Conservation (phyloP, 1,284 basidiomycete species). For the Cryptococcus sp. region DNA sequence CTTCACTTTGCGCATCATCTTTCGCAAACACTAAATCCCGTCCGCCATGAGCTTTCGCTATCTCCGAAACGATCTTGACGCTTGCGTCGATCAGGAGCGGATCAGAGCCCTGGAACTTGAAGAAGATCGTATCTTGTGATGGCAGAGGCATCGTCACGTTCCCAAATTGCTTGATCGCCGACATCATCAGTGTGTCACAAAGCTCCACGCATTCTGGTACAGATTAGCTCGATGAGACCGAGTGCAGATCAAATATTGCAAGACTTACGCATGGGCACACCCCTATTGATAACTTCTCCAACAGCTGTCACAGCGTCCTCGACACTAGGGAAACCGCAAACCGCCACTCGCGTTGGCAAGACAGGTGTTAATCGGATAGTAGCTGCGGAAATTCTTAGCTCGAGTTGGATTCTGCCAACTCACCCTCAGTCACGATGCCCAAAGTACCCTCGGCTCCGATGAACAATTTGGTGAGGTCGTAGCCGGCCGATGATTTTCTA, state of each 20-base stretch:
- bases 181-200: constrained; percentile 68
- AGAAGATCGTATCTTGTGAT: constrained; percentile 72
- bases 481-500: constrained; percentile 85
- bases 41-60: constrained; percentile 67
- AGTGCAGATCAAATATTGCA: not conserved
- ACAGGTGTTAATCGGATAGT: constrained; percentile 76
- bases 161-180: constrained; percentile 65
- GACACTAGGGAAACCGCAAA: constrained; percentile 55
- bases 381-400: constrained; percentile 51
- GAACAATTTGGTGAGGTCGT: constrained; percentile 85
- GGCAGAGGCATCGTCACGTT: constrained; percentile 60
- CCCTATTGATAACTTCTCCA: constrained; percentile 59
- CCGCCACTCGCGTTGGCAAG: constrained; percentile 63
- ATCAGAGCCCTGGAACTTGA: constrained; percentile 73
- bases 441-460: constrained; percentile 91
- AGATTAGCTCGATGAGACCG: too few relatives aligned
- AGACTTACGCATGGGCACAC: constrained; percentile 54
- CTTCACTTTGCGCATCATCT: constrained; percentile 65
- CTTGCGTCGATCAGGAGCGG: constrained; percentile 19
- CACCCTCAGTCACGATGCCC: constrained; percentile 86
- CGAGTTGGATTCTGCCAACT: not conserved
- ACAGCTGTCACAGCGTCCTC: constrained; percentile 64
- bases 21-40: constrained; percentile 67
- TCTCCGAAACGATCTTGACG: constrained; percentile 25
- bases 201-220: constrained; percentile 72